phyloP scores from a whole-genome alignment of 2,329 filamentous ascomycete species.

The Bisporella sp. region DNA sequence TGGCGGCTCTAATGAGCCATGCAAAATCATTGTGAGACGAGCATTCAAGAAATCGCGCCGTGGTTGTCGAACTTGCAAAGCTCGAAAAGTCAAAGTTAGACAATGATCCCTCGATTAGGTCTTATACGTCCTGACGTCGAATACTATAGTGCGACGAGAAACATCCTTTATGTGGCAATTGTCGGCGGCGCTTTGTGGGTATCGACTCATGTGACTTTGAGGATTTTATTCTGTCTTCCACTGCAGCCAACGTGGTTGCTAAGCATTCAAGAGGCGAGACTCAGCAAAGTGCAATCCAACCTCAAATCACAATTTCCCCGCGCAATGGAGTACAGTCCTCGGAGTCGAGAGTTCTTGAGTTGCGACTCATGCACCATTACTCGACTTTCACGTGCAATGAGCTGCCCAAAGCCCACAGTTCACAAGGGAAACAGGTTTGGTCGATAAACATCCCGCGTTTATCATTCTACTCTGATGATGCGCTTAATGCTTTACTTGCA shows the following conservation, averaged over 20 bases:
- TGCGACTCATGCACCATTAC: conserved; percentile 6
- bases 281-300: not conserved
- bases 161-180: conserved; percentile 3
- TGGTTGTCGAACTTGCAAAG: conserved; percentile 1
- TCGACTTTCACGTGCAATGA: conserved; percentile 4
- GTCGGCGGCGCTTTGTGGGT: not conserved
- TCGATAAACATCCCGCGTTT: conserved; percentile 12
- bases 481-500: conserved; percentile 11
- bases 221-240: not conserved
- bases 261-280: not conserved
- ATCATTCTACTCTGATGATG: conserved; percentile 11
- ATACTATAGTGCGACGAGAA: conserved; percentile 1
- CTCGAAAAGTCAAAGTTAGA: conserved; percentile 3
- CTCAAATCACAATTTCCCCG: not conserved
- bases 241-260: too few species aligned
- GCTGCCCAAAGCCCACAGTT: conserved; percentile 2
- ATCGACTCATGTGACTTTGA: not conserved
- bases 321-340: not conserved
- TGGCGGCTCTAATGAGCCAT: too few species aligned
- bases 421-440: conserved; percentile 3
- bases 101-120: not conserved
- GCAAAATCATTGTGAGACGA: not conserved
- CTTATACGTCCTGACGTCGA: not conserved
- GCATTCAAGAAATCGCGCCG: not conserved
- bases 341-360: not conserved